These are phyloP conservation scores for Chaetoceros muelleri DNA, from an alignment of 108 stramenopile genomes.

Conservation along the genomic window DNA sequence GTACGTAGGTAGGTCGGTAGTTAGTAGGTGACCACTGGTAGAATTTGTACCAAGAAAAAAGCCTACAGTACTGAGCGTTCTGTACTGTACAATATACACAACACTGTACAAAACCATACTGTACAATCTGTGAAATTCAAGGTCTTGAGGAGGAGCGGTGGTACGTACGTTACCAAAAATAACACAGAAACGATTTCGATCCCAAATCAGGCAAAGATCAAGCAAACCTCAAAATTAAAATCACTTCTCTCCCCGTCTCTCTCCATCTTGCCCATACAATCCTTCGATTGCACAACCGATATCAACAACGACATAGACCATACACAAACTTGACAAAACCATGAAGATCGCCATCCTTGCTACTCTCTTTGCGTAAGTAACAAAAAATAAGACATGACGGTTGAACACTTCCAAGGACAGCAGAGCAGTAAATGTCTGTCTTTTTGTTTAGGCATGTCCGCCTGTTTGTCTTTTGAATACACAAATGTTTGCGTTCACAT, in stretches of 20 bases:
- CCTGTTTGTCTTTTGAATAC: background rate
- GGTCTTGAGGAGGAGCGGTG: too few relatives aligned
- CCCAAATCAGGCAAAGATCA: too few relatives aligned
- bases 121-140: too few relatives aligned
- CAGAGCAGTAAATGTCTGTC: background rate
- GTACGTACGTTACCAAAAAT: background rate
- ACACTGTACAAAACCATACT: too few relatives aligned
- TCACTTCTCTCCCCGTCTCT: background rate
- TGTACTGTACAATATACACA: too few relatives aligned
- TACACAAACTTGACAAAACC: constrained; percentile 6
- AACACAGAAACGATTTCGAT: background rate
- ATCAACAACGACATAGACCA: background rate
- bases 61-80: too few relatives aligned
- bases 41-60: too few relatives aligned
- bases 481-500: background rate
- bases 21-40: too few relatives aligned
- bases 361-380: constrained; percentile 76
- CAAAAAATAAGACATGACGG: background rate
- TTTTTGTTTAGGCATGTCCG: background rate
- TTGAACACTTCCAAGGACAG: background rate
- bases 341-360: constrained; percentile 81
- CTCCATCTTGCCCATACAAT: background rate
- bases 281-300: too few relatives aligned
- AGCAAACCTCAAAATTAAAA: too few relatives aligned
- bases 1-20: too few relatives aligned